Percentiles rank a stretch among this genome's conserved stretches.
Evolutionary conservation across 768 basidiomycete species (phyloP).

Genomic region (Pleurotus djamor): DNA sequence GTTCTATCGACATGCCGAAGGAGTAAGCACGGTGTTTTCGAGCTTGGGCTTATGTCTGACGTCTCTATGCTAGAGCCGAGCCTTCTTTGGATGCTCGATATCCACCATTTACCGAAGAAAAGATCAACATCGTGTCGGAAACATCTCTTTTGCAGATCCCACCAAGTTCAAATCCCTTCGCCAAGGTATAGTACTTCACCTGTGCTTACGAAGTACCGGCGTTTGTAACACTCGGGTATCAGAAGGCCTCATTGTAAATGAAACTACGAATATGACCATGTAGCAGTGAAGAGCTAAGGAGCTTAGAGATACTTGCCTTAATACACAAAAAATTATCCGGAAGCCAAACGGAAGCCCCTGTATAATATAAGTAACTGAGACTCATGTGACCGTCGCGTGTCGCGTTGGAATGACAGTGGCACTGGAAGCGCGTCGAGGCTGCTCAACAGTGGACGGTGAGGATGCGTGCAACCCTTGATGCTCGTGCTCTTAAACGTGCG

Average conservation of each 20-base stretch:
- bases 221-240: too few species aligned
- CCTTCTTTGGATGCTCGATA: constrained; percentile 37
- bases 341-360: too few species aligned
- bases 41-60: not conserved
- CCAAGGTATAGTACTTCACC: not conserved
- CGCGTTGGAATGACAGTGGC: too few species aligned
- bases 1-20: constrained; percentile 48
- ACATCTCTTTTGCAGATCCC: constrained; percentile 21
- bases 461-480: constrained; percentile 73
- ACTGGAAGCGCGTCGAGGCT: not conserved
- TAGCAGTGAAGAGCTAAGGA: too few species aligned
- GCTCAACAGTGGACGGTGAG: not conserved
- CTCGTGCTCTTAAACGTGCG: constrained; percentile 51
- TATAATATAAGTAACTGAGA: too few species aligned
- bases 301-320: too few species aligned
- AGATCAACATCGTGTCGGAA: constrained; percentile 24
- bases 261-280: too few species aligned
- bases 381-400: too few species aligned
- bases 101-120: constrained; percentile 47
- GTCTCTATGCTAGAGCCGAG: constrained; percentile 32
- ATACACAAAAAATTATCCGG: too few species aligned
- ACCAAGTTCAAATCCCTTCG: not conserved
- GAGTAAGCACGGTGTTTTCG: constrained; percentile 31
- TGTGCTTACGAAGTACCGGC: too few species aligned
- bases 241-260: too few species aligned